phyloP scores from a whole-genome alignment of 139 green algal species.

The Micractinium conductrix region DNA sequence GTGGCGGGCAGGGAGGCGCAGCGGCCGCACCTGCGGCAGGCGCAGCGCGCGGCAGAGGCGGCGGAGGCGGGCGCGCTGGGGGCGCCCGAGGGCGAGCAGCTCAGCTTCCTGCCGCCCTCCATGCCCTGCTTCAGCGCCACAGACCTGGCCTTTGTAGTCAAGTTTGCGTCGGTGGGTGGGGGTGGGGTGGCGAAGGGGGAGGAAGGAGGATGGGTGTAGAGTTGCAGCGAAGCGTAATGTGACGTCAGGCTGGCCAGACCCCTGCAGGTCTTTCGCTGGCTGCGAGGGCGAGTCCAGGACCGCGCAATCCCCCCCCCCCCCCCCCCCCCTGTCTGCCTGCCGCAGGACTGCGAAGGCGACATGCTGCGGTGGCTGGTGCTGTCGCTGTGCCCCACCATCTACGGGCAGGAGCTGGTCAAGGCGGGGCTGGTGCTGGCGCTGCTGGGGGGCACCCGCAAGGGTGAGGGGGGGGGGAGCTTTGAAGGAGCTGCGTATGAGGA shows the following conservation, averaged over 20 bases:
- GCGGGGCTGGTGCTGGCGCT: conserved; percentile 88
- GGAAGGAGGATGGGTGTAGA: no score
- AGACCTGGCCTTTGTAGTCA: no score
- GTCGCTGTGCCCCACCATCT: conserved; percentile 89
- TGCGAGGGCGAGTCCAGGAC: no score
- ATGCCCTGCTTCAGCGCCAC: conserved; percentile 67
- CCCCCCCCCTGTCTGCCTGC: background rate
- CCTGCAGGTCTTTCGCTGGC: no score
- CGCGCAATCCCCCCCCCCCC: background rate
- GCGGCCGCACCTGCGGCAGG: background rate
- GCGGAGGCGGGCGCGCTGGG: background rate
- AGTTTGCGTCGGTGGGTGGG: no score
- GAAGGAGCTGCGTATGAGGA: no score
- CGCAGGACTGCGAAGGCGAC: conserved; percentile 66
- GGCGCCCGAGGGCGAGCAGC: conserved; percentile 1
- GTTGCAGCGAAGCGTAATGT: background rate
- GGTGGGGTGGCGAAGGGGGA: background rate
- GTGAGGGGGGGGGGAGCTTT: no score
- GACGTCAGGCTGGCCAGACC: no score
- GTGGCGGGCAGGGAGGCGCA: background rate
- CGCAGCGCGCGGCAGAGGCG: background rate
- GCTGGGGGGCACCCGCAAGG: conserved; percentile 87
- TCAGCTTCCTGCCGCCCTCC: conserved; percentile 34
- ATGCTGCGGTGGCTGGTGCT: conserved; percentile 83
- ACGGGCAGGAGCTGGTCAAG: conserved; percentile 92